Conservation (phyloP, 257 asterid genomes). For the Perilla frutescens region DNA sequence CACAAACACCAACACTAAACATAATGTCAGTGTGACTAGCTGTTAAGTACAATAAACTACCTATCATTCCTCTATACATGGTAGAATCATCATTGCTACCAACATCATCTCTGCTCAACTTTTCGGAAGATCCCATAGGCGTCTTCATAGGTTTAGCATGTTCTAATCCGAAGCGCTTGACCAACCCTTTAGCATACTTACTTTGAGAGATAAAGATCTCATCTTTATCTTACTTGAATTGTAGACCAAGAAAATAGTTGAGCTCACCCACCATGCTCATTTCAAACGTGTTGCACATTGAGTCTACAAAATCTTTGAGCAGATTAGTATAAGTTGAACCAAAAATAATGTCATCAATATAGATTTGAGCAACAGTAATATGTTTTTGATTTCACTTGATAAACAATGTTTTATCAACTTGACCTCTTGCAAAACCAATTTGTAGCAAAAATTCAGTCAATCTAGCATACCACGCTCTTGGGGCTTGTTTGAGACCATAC, state of each 20-base stretch:
- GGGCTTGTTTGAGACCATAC: no score
- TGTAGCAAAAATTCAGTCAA: no score
- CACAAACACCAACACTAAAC: background rate
- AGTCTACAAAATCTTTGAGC: background rate
- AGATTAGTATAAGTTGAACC: no score
- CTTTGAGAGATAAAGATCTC: background rate
- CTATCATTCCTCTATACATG: background rate
- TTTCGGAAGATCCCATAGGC: background rate
- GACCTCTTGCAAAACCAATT: no score
- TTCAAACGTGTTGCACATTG: background rate
- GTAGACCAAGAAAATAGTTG: background rate
- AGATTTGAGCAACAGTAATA: no score
- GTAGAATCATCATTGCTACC: background rate
- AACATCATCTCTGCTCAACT: background rate
- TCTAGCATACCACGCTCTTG: no score
- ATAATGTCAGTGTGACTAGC: background rate
- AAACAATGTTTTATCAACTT: background rate
- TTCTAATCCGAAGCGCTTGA: background rate
- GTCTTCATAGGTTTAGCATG: background rate
- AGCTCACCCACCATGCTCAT: background rate
- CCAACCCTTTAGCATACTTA: background rate
- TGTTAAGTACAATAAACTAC: background rate
- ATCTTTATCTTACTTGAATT: background rate
- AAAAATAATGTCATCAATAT: no score
- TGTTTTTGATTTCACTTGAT: no score